Evolutionary conservation across 148 eudicot species (phyloP), one percentile per base, ranked within the genome.

Genomic region (Rhododendron molle): DNA sequence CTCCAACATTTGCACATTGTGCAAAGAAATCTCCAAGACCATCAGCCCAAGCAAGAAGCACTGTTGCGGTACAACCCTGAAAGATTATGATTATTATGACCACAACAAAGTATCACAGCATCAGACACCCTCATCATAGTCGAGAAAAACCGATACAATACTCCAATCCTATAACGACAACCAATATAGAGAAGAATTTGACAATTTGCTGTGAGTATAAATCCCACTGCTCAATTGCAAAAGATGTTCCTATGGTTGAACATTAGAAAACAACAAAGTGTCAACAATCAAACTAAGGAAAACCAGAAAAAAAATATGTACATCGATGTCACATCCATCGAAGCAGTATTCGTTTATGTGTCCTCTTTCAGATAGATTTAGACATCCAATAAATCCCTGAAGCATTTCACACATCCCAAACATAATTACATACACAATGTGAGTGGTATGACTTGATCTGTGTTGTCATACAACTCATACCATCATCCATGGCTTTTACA

Each of bases 1-100:
- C 99, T 86, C 99, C 99, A 90, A 97, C 98, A 94, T 97, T 97
- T 85, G 98, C 99, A 89, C 99, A 97, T 88, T 97, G 99, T 67
- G 88, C 95, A 90, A 88, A 95, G 87, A 90, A 90, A 89, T 89
- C 93, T 81, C 88, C 92, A 69, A 76, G 88, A 89, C 89, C 92
- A 89, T 93, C 93, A 81, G 90, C 88, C 99, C 99, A 97, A 81
- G 94, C 90, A 83, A 97, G 93, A 87, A 97, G 99, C 85, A 93
- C 82, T 80, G 99, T 97, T 86, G 98, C 98, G 54, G 99, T 97
- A 91, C 99, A 97, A 83, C 99, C 99, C 99, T 97, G 95, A 90
- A 89, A 89, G 85, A 80, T 81, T 36, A 73, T 84, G 47, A 85
- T 84, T 67, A 76, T 83, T 83, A 78, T 47, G 85, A 8, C 49